Percentiles rank a stretch among this genome's conserved stretches.
Evolutionary conservation across 1,139 yeast species (phyloP).

Genomic region (Blastobotrys serpentis): DNA sequence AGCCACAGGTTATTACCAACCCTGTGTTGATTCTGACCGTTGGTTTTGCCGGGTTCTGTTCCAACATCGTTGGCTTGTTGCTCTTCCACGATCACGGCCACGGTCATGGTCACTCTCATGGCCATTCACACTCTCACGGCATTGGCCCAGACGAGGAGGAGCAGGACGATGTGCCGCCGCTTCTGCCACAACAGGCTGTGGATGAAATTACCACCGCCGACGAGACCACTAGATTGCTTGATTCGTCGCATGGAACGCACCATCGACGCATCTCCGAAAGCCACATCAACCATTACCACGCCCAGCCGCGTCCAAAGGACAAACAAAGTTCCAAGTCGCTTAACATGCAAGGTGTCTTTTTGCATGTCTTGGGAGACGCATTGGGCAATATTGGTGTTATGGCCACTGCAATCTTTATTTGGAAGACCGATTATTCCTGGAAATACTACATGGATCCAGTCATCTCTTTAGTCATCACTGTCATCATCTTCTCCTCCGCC

Average conservation of each 20-base stretch:
- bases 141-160: conserved; percentile 11
- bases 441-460: conserved; percentile 81
- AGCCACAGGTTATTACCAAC: conserved; percentile 73
- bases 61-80: conserved; percentile 79
- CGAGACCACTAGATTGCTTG: neutral
- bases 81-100: conserved; percentile 93
- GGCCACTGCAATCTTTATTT: conserved; percentile 80
- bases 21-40: conserved; percentile 80
- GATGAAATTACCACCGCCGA: conserved; percentile 17
- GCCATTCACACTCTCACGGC: conserved; percentile 16
- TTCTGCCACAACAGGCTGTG: conserved; percentile 36
- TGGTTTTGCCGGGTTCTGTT: conserved; percentile 76
- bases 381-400: conserved; percentile 95
- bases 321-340: conserved; percentile 49
- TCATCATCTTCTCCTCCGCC: conserved; percentile 86
- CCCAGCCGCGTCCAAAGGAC: conserved; percentile 32
- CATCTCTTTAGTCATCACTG: conserved; percentile 80
- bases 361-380: conserved; percentile 95
- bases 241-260: neutral
- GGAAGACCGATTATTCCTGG: conserved; percentile 93
- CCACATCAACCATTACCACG: conserved; percentile 41
- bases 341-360: conserved; percentile 95
- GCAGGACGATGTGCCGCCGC: conserved; percentile 1
- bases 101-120: conserved; percentile 47
- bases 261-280: conserved; percentile 19